Evolutionary conservation across 192 early-diverging fungal genomes (phyloP).

Genomic region (Lunasporangiospora selenospora): DNA sequence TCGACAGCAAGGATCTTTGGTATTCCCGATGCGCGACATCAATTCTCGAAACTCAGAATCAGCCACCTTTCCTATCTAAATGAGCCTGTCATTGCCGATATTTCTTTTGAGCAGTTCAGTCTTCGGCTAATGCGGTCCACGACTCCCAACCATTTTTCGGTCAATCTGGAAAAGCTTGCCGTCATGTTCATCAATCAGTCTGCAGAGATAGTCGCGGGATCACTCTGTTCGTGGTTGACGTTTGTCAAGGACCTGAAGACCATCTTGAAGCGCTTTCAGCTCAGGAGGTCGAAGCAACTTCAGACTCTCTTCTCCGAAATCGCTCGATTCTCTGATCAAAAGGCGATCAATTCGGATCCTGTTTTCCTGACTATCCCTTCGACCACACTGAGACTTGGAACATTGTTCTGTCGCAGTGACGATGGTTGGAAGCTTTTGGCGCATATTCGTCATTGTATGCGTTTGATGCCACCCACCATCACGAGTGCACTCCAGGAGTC

Average conservation of each 20-base stretch:
- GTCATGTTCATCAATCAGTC: conserved; percentile 72
- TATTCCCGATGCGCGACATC: conserved; percentile 61
- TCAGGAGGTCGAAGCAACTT: conserved; percentile 56
- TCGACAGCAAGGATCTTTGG: conserved; percentile 61
- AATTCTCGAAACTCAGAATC: conserved; percentile 48
- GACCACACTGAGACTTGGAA: conserved; percentile 66
- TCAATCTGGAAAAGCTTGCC: conserved; percentile 51
- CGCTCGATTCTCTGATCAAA: conserved; percentile 54
- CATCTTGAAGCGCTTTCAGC: conserved; percentile 55
- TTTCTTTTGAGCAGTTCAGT: conserved; percentile 50
- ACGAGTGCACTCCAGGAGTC: conserved; percentile 48
- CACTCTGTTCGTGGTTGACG: conserved; percentile 69
- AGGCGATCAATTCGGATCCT: conserved; percentile 61
- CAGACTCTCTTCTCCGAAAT: conserved; percentile 63
- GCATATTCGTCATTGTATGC: conserved; percentile 67
- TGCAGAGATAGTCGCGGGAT: conserved; percentile 73
- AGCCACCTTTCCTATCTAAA: conserved; percentile 29
- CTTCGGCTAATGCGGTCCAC: conserved; percentile 54
- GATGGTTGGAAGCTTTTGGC: conserved; percentile 78
- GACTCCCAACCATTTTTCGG: conserved; percentile 56
- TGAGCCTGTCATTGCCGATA: conserved; percentile 58
- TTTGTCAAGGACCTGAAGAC: conserved; percentile 63
- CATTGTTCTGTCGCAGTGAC: conserved; percentile 67
- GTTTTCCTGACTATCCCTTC: conserved; percentile 71
- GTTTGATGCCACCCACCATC: conserved; percentile 44